A percentile compares a stretch with the other conserved stretches of the same genome.
Conservation (phyloP, 75 land plant genomes). For the Pinus albicaulis region DNA sequence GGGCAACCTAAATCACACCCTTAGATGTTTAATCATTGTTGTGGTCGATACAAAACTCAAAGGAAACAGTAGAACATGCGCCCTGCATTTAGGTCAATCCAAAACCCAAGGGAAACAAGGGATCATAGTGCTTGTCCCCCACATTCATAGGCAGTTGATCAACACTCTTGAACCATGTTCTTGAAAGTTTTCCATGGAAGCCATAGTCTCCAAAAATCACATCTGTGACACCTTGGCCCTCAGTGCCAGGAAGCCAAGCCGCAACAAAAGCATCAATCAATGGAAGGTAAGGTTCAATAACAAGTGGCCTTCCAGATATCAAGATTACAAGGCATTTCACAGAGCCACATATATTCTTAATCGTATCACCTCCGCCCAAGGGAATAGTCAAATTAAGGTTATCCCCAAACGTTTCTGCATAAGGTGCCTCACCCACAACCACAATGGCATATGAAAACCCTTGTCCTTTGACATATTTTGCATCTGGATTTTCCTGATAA, state of each 20-base stretch:
- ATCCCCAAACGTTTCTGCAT: slow-evolving; percentile 47
- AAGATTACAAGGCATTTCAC: slow-evolving; percentile 72
- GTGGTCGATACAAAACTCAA: too few species aligned
- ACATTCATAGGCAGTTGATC: slow-evolving; percentile 77
- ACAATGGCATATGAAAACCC: slow-evolving; percentile 48
- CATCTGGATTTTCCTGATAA: slow-evolving; percentile 28
- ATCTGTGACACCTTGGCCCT: slow-evolving; percentile 74
- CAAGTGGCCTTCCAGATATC: slow-evolving; percentile 75
- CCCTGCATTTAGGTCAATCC: slow-evolving; percentile 24
- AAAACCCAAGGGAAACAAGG: slow-evolving; percentile 61
- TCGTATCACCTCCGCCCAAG: slow-evolving; percentile 14
- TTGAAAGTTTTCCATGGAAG: slow-evolving; percentile 58
- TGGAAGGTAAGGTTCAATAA: slow-evolving; percentile 52
- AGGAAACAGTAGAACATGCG: too few species aligned
- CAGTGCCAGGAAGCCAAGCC: slow-evolving; percentile 79
- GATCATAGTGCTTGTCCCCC: slow-evolving; percentile 63
- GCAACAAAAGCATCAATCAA: slow-evolving; percentile 66
- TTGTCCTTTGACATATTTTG: slow-evolving; percentile 10
- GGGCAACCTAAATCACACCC: background rate
- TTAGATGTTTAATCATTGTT: slow-evolving; percentile 12
- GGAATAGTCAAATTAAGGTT: slow-evolving; percentile 48
- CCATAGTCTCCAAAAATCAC: slow-evolving; percentile 68
- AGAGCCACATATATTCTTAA: slow-evolving; percentile 27
- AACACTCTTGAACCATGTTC: slow-evolving; percentile 63
- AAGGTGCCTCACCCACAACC: slow-evolving; percentile 58